phyloP scores from a whole-genome alignment of 2,329 filamentous ascomycete species.

The Blastomyces parvus region DNA sequence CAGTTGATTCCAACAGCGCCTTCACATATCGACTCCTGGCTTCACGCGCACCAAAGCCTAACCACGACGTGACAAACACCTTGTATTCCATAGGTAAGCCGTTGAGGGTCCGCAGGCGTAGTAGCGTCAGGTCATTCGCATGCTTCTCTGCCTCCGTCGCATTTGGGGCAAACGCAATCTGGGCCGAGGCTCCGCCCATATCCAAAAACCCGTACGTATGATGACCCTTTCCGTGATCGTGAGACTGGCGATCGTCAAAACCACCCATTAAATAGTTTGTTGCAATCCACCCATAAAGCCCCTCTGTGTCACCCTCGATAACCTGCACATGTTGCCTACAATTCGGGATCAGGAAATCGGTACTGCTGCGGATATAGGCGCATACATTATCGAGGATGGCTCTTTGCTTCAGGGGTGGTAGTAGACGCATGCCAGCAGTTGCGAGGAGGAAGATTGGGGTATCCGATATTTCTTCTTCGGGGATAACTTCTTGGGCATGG shows the following conservation, averaged over 20 bases:
- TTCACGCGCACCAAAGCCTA: constrained; percentile 94
- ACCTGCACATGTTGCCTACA: constrained; percentile 85
- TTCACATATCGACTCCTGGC: constrained; percentile 79
- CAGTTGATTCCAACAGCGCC: constrained; percentile 57
- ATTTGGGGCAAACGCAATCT: constrained; percentile 97
- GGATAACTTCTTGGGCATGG: constrained; percentile 71
- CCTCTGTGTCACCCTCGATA: constrained; percentile 91
- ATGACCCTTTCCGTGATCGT: constrained; percentile 76
- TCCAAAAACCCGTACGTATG: constrained; percentile 96
- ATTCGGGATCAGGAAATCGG: constrained; percentile 77
- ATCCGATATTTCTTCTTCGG: constrained; percentile 62
- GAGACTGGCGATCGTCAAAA: constrained; percentile 66
- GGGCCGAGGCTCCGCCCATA: constrained; percentile 95
- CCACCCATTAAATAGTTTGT: constrained; percentile 90
- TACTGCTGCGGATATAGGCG: constrained; percentile 65
- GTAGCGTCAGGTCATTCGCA: constrained; percentile 73
- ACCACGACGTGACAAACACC: constrained; percentile 93
- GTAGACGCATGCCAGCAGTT: constrained; percentile 85
- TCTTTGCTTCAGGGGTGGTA: constrained; percentile 63
- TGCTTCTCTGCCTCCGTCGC: constrained; percentile 82
- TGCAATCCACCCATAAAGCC: constrained; percentile 93
- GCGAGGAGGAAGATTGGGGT: constrained; percentile 94
- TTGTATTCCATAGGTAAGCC: constrained; percentile 69
- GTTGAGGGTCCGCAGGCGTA: constrained; percentile 75
- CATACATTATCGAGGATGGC: constrained; percentile 70